Evolutionary conservation across 148 eudicot genomes (phyloP), one percentile per base, ranked within the genome.

Genomic region (Agrostemma githago): DNA sequence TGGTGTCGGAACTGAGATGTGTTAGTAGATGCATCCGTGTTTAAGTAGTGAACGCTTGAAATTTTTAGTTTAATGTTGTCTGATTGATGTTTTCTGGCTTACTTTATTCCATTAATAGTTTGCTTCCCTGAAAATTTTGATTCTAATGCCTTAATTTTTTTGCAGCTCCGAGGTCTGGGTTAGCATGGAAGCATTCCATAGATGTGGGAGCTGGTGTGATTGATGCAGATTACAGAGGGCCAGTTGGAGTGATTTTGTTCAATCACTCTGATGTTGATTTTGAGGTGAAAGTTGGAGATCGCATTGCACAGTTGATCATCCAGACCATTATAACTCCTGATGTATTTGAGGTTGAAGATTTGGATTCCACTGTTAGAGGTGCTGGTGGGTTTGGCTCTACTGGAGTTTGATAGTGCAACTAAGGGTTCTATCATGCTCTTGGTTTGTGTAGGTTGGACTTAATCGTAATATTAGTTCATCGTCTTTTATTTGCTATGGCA

Each of bases 121-220:
- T 26, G 34, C 34, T 26, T 26, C 34, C 34, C 34, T 26, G 34
- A 26, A 19, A 17, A 37, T 8, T 11, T 67, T 3, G n/a, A 21
- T 8, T 72, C 44, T 14, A 4, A 68, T 53, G 72, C 12, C 53
- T 7, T 4, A 6, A 73, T 62, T 54, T 62, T 54, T 19, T 62
- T 72, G 82, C 72, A 93, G 98, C 98, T 0, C 97, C 98, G 1
- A 78, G 98, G 59, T 95, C 98, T 4, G 97, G 98, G 3, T 67
- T 95, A 79, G 80, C 98, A 5, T 92, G 92, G 97, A 90, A 95
- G 82, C 89, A 95, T 53, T 95, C 97, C 48, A 86, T 95, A 5
- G 98, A 95, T 71, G 98, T 95, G 1, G 96, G 96, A 6, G 98
- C 97, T 0, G 98, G 96, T 1, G 96, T 92, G 57, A 84, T 92